phyloP scores from a whole-genome alignment of 225 moss, liverwort and hornwort species.

The Straminergon stramineum region DNA sequence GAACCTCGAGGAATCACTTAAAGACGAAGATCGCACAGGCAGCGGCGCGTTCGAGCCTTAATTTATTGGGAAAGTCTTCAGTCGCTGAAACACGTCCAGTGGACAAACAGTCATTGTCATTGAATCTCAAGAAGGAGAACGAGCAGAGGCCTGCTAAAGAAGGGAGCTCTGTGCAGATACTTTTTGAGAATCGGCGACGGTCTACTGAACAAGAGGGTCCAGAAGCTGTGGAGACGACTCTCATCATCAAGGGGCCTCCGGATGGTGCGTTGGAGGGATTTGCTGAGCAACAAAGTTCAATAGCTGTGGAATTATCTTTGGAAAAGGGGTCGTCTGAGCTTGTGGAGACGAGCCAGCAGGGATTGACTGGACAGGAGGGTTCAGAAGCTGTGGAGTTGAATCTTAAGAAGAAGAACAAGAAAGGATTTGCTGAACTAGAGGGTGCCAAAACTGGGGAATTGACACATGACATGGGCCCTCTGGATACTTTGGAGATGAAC shows the following conservation, averaged over 20 bases:
- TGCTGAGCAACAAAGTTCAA: not conserved
- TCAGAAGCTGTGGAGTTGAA: not conserved
- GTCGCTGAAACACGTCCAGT: not conserved
- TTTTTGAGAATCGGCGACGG: not conserved
- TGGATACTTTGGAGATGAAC: not conserved
- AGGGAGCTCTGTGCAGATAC: not conserved
- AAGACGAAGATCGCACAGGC: slow-evolving; percentile 60
- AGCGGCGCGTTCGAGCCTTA: slow-evolving; percentile 44
- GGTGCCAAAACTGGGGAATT: not conserved
- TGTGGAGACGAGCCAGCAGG: not conserved
- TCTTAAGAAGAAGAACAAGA: not conserved
- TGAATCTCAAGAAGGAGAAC: not conserved
- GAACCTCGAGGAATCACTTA: slow-evolving; percentile 33
- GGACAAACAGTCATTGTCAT: not conserved
- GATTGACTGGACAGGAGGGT: not conserved
- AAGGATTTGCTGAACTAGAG: not conserved
- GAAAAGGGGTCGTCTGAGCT: not conserved
- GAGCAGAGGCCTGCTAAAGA: not conserved
- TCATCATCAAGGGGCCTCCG: not conserved
- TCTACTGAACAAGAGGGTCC: not conserved
- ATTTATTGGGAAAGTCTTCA: slow-evolving; percentile 7
- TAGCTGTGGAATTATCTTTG: not conserved
- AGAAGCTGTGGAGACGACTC: not conserved
- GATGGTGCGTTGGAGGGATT: not conserved
- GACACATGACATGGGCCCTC: not conserved